These are phyloP conservation scores for Picochlorum sp. DNA, from an alignment of 139 green algal genomes.

Conservation along the genomic window DNA sequence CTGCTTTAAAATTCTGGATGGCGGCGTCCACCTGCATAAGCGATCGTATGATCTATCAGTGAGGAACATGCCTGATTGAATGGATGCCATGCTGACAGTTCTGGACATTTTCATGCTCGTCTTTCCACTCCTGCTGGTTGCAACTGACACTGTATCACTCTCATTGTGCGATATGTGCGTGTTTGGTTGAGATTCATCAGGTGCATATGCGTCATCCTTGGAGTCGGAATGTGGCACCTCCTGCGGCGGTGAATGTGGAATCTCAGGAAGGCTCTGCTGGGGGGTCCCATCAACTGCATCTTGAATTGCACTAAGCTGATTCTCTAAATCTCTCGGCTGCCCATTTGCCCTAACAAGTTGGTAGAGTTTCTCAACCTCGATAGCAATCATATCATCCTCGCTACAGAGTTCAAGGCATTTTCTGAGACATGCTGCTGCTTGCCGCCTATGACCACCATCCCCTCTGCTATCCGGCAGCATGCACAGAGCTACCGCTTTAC, in stretches of 20 bases:
- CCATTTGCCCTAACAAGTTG: background rate
- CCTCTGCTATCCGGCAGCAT: background rate
- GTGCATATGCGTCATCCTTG: no score
- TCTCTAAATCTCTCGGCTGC: background rate
- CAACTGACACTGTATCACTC: no score
- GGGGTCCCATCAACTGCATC: background rate
- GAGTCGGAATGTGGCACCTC: no score
- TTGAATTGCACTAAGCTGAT: background rate
- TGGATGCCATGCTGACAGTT: no score
- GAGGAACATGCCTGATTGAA: no score
- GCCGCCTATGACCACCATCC: background rate
- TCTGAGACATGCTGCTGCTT: background rate
- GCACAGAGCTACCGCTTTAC: constrained; percentile 2
- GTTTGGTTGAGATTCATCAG: no score
- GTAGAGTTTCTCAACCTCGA: constrained; percentile 3
- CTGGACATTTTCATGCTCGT: no score
- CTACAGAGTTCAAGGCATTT: background rate
- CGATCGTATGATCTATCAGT: background rate
- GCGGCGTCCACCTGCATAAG: background rate
- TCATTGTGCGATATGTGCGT: no score
- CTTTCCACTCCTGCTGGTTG: no score
- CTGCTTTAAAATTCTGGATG: background rate
- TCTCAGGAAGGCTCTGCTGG: background rate
- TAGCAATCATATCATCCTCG: background rate
- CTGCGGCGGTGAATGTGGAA: background rate